Evolutionary conservation across 495 filamentous ascomycete species (phyloP).

Genomic region (Pyrenula massariospora): DNA sequence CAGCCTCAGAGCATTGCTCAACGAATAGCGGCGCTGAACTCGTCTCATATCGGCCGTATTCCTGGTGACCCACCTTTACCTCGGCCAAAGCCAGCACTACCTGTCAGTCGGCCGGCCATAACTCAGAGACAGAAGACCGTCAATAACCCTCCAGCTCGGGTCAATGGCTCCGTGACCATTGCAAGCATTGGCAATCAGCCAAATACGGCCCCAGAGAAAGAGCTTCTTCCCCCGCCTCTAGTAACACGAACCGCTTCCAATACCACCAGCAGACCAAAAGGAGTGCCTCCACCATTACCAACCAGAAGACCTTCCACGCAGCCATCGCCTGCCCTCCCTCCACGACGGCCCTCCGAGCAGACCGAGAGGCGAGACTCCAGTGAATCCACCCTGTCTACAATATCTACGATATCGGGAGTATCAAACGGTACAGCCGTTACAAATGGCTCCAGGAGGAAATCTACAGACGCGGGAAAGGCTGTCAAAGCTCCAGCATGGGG

Average conservation of each 20-base stretch:
- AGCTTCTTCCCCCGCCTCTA: conserved; percentile 1
- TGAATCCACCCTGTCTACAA: conserved; percentile 17
- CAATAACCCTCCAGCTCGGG: conserved; percentile 32
- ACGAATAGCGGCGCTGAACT: conserved; percentile 48
- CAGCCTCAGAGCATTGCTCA: conserved; percentile 40
- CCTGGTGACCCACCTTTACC: conserved; percentile 17
- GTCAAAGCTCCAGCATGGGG: conserved; percentile 30
- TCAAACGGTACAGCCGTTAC: conserved; percentile 6
- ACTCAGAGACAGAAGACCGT: conserved; percentile 29
- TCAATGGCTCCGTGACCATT: conserved; percentile 18
- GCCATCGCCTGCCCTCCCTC: conserved; percentile 28
- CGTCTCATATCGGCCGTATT: conserved; percentile 37
- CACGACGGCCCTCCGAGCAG: conserved; percentile 25
- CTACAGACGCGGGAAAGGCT: conserved; percentile 25
- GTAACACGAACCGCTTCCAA: conserved; percentile 12
- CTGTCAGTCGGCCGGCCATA: conserved; percentile 9
- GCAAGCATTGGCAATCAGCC: conserved; percentile 34
- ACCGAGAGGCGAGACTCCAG: conserved; percentile 22
- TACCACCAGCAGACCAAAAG: conserved; percentile 20
- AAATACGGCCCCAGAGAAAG: conserved; percentile 12
- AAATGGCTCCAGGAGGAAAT: conserved; percentile 14
- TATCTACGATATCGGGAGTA: conserved; percentile 15
- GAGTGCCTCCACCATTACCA: conserved; percentile 39
- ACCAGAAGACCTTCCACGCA: conserved; percentile 31
- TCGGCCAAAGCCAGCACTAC: conserved; percentile 12